Evolutionary conservation across 257 asterid genomes (phyloP).

Genomic region (Thymus mandschuricus): DNA sequence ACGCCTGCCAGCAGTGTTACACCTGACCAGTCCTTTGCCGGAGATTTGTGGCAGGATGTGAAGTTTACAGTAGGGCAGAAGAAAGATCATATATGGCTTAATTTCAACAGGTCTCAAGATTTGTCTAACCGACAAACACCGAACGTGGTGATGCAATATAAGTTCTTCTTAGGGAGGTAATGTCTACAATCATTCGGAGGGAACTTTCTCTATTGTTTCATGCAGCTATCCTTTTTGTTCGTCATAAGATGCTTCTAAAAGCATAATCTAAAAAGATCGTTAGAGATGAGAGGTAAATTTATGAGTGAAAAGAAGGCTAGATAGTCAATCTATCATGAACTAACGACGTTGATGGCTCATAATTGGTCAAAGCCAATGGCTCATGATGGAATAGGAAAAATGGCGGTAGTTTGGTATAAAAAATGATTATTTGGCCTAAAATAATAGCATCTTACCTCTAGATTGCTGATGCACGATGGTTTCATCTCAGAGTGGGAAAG

Average conservation of each 20-base stretch:
- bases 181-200: not conserved
- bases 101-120: conserved; percentile 58
- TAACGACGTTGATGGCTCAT: no score
- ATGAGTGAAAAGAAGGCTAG: not conserved
- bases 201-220: no score
- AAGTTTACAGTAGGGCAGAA: conserved; percentile 64
- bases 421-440: no score
- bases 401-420: no score
- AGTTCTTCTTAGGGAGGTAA: conserved; percentile 87
- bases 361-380: no score
- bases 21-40: conserved; percentile 59
- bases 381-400: no score
- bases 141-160: conserved; percentile 56
- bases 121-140: conserved; percentile 72
- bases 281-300: not conserved
- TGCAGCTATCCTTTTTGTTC: no score
- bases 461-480: not conserved
- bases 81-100: conserved; percentile 62
- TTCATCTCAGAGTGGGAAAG: conserved; percentile 64
- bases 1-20: conserved; percentile 39
- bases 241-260: no score
- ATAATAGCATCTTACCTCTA: not conserved
- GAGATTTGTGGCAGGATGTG: conserved; percentile 82
- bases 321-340: no score
- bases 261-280: not conserved